These are phyloP conservation scores for Arctostaphylos glauca DNA, from an alignment of 148 eudicot genomes.

Conservation along the genomic window DNA sequence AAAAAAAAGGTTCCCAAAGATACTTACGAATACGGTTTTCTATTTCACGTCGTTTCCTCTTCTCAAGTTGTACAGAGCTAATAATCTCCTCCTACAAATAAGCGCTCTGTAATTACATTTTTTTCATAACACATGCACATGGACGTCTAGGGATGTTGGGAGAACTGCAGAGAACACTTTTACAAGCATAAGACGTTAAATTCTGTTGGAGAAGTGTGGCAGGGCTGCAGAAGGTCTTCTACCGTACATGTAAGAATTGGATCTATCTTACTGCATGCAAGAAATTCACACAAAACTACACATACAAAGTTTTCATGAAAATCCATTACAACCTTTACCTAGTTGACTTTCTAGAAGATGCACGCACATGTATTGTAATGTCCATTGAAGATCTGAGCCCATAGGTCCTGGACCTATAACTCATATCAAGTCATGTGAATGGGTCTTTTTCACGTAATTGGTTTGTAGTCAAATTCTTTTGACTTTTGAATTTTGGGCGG, in stretches of 20 bases:
- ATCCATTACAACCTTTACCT: neutral
- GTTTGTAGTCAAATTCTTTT: too few species aligned
- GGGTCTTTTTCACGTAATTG: too few species aligned
- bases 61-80: constrained; percentile 34
- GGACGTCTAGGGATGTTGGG: neutral
- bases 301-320: neutral
- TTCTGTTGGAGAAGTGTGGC: neutral
- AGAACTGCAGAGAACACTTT: neutral
- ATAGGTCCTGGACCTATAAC: neutral
- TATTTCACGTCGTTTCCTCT: constrained; percentile 50
- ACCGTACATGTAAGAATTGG: too few species aligned
- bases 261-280: neutral
- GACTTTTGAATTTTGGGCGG: too few species aligned
- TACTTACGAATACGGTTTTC: constrained; percentile 68
- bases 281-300: neutral
- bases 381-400: neutral
- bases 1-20: constrained; percentile 9
- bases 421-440: neutral
- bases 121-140: neutral
- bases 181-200: neutral
- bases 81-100: constrained; percentile 63
- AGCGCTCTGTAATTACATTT: neutral
- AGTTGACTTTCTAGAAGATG: constrained; percentile 2
- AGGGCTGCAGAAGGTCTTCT: neutral
- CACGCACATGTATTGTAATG: neutral